Percentiles rank a stretch among this genome's conserved stretches.
Conservation (phyloP, 495 filamentous ascomycete species). For the Chaetomium cochliodes region DNA sequence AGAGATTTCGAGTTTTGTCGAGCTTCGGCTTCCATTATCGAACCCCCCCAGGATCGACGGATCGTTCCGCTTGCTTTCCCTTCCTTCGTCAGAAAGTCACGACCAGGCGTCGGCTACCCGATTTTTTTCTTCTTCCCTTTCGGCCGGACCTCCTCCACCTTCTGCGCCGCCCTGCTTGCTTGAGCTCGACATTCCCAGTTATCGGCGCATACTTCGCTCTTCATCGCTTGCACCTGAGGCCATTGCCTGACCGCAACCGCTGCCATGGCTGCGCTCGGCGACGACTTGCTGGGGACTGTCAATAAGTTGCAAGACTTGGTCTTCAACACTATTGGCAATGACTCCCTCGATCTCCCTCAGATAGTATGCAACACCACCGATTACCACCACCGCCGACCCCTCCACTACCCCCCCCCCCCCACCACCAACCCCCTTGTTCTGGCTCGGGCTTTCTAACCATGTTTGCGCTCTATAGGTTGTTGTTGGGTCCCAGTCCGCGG, state of each 20-base stretch:
- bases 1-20: constrained; percentile 18
- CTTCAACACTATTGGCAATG: constrained; percentile 99
- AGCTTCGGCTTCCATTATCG: constrained; percentile 31
- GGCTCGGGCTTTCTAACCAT: constrained; percentile 10
- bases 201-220: constrained; percentile 11
- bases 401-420: not conserved
- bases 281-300: constrained; percentile 87
- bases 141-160: constrained; percentile 1
- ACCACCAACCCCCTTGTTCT: not conserved
- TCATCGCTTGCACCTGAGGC: not conserved
- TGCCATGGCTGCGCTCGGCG: constrained; percentile 68
- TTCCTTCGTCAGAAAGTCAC: constrained; percentile 15
- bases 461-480: constrained; percentile 66
- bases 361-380: constrained; percentile 69
- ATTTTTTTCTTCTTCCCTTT: constrained; percentile 1
- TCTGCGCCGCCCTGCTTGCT: not conserved
- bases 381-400: constrained; percentile 15
- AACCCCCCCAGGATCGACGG: constrained; percentile 24
- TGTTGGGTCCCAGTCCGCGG: constrained; percentile 96
- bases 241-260: constrained; percentile 13
- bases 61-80: constrained; percentile 6
- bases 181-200: not conserved
- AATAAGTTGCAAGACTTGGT: constrained; percentile 98
- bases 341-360: constrained; percentile 94
- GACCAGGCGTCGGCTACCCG: constrained; percentile 23